Conservation (phyloP, 1,284 basidiomycete species). For the Schizophyllum commune region DNA sequence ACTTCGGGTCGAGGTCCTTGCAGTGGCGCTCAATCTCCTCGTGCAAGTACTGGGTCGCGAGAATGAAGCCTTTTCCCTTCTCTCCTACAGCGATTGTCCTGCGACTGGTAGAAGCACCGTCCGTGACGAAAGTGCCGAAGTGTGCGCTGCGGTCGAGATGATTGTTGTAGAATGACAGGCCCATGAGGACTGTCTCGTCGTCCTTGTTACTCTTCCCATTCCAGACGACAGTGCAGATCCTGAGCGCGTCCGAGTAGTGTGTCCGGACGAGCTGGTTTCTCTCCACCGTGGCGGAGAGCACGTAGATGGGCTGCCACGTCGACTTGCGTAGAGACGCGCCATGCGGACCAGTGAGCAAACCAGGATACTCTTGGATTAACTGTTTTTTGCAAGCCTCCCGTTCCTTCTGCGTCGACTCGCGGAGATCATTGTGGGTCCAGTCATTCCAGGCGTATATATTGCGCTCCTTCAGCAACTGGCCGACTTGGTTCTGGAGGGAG, state of each 20-base stretch:
- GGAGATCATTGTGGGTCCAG: slow-evolving; percentile 1
- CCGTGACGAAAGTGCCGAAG: slow-evolving; percentile 3
- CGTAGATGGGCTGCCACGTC: slow-evolving; percentile 1
- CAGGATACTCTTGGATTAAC: slow-evolving; percentile 2
- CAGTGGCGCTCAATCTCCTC: slow-evolving; percentile 1
- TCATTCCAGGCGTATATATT: slow-evolving; percentile 1
- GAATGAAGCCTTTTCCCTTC: slow-evolving; percentile 9
- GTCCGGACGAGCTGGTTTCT: not conserved
- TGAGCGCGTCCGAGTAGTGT: not conserved
- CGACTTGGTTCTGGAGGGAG: not conserved
- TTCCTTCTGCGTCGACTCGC: not conserved
- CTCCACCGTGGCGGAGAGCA: slow-evolving; percentile 2
- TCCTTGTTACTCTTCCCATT: not conserved
- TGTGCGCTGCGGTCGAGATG: slow-evolving; percentile 4
- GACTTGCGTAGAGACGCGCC: slow-evolving; percentile 1
- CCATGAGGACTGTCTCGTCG: not conserved
- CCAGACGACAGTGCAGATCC: slow-evolving; percentile 2
- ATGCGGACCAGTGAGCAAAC: slow-evolving; percentile 6
- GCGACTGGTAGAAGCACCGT: slow-evolving; percentile 7
- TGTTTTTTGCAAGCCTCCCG: not conserved
- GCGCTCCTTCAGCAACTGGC: slow-evolving; percentile 5
- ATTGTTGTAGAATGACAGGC: slow-evolving; percentile 6
- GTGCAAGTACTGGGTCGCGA: slow-evolving; percentile 5
- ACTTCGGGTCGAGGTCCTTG: not conserved
- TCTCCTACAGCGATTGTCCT: slow-evolving; percentile 5